Percentiles rank a stretch among this genome's conserved stretches.
phyloP scores from a whole-genome alignment of 2,329 filamentous ascomycete species.

The Colletotrichum falcatum region DNA sequence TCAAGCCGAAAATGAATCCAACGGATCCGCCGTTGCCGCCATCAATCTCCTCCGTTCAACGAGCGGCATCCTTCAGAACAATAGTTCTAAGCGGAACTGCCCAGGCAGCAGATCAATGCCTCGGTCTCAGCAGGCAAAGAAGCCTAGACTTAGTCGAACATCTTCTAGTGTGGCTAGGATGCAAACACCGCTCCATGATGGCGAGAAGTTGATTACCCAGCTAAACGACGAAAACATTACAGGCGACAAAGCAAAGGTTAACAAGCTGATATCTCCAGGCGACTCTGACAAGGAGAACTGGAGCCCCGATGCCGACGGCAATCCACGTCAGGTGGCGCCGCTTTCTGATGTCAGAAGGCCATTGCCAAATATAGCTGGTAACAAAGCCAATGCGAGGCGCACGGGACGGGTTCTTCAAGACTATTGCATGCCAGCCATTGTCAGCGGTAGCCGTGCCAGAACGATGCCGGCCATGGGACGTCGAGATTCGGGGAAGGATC shows the following conservation, averaged over 20 bases:
- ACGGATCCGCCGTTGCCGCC: slow-evolving; percentile 82
- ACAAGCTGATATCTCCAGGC: slow-evolving; percentile 52
- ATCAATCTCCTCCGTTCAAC: slow-evolving; percentile 84
- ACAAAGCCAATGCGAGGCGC: slow-evolving; percentile 54
- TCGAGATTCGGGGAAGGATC: slow-evolving; percentile 47
- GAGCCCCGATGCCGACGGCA: slow-evolving; percentile 66
- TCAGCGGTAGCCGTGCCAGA: slow-evolving; percentile 53
- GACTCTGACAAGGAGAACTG: slow-evolving; percentile 98
- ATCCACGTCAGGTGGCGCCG: slow-evolving; percentile 47
- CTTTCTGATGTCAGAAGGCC: slow-evolving; percentile 48
- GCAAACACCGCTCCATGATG: slow-evolving; percentile 54
- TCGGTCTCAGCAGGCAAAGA: slow-evolving; percentile 63
- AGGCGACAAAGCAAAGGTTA: slow-evolving; percentile 53
- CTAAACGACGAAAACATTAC: slow-evolving; percentile 38
- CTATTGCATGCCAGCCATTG: slow-evolving; percentile 50
- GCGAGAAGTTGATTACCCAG: background rate
- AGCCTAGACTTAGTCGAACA: slow-evolving; percentile 70
- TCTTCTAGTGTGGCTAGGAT: slow-evolving; percentile 72
- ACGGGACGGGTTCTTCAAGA: slow-evolving; percentile 57
- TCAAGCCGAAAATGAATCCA: slow-evolving; percentile 84
- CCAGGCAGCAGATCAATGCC: slow-evolving; percentile 42
- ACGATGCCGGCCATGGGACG: slow-evolving; percentile 54
- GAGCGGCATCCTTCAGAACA: slow-evolving; percentile 65
- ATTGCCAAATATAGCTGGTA: slow-evolving; percentile 50
- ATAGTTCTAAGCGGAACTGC: slow-evolving; percentile 75